phyloP scores from a whole-genome alignment of 2,329 filamentous ascomycete species.

The Didymellaceae sp. region DNA sequence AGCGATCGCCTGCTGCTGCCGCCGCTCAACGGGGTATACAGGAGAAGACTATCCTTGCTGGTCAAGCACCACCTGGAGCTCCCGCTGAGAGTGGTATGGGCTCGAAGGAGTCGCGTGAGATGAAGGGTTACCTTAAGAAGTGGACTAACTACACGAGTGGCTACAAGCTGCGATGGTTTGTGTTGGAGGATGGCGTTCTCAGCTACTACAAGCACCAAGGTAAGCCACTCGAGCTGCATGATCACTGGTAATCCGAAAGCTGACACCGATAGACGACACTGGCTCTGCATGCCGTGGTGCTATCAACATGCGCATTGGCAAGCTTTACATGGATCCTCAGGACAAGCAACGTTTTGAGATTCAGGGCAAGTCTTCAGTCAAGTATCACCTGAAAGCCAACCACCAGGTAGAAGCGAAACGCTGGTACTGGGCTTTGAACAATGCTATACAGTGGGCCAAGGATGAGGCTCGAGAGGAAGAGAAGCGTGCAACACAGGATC shows the following conservation, averaged over 20 bases:
- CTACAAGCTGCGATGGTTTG: slow-evolving; percentile 97
- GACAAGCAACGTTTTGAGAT: slow-evolving; percentile 99
- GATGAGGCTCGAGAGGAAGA: slow-evolving; percentile 94
- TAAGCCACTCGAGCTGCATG: slow-evolving; percentile 28
- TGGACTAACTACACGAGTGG: slow-evolving; percentile 99
- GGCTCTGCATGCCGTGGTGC: slow-evolving; percentile 95
- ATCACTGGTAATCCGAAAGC: background rate
- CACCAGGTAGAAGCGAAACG: slow-evolving; percentile 97
- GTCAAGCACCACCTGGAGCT: slow-evolving; percentile 64
- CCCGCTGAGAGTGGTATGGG: slow-evolving; percentile 67
- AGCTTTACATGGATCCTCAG: slow-evolving; percentile 92
- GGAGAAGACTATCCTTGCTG: slow-evolving; percentile 93
- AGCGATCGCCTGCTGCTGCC: slow-evolving; percentile 91
- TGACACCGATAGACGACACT: slow-evolving; percentile 71
- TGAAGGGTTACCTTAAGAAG: slow-evolving; percentile 99
- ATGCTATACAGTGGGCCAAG: slow-evolving; percentile 97
- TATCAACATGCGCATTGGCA: slow-evolving; percentile 98
- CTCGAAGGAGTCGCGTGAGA: slow-evolving; percentile 88
- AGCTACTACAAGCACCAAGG: slow-evolving; percentile 98
- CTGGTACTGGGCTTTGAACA: slow-evolving; percentile 99
- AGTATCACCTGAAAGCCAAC: slow-evolving; percentile 97
- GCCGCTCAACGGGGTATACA: slow-evolving; percentile 95
- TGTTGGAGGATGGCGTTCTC: slow-evolving; percentile 93
- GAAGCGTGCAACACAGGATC: slow-evolving; percentile 73
- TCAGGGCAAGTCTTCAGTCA: slow-evolving; percentile 96